phyloP scores from a whole-genome alignment of 768 basidiomycete genomes.

The Austroboletus eburneus region DNA sequence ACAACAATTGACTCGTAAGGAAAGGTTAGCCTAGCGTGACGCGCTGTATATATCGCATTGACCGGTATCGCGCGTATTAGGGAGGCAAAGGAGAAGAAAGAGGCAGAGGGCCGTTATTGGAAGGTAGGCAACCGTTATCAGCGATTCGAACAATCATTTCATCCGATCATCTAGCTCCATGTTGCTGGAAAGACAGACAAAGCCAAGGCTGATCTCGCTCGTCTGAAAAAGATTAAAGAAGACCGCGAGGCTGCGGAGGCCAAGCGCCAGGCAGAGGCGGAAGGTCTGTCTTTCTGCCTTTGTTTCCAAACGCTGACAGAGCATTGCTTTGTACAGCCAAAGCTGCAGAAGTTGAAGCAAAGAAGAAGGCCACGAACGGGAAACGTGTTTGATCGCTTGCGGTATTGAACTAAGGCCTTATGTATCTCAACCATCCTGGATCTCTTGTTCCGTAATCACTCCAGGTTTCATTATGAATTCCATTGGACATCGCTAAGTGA shows the following conservation, averaged over 20 bases:
- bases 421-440: conserved; percentile 1
- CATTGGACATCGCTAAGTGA: no score
- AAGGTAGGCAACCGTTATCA: conserved; percentile 50
- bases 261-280: conserved; percentile 83
- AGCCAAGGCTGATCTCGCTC: conserved; percentile 83
- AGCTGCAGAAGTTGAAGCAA: conserved; percentile 57
- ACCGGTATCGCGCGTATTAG: conserved; percentile 34
- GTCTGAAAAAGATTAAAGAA: conserved; percentile 79
- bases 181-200: conserved; percentile 83
- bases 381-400: conserved; percentile 37
- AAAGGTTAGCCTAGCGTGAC: conserved; percentile 43
- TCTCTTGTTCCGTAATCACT: neutral
- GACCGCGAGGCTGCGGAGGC: conserved; percentile 87
- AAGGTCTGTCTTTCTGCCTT: conserved; percentile 47
- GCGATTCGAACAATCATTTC: neutral
- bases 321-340: conserved; percentile 44
- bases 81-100: conserved; percentile 89
- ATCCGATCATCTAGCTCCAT: conserved; percentile 48
- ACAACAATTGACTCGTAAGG: conserved; percentile 57
- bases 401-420: neutral
- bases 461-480: no score
- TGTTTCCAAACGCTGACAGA: neutral
- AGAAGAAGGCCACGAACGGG: conserved; percentile 39
- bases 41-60: neutral
- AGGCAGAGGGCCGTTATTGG: conserved; percentile 83